phyloP scores from a whole-genome alignment of 805 yeast species.

The Spathaspora hagerdaliae region DNA sequence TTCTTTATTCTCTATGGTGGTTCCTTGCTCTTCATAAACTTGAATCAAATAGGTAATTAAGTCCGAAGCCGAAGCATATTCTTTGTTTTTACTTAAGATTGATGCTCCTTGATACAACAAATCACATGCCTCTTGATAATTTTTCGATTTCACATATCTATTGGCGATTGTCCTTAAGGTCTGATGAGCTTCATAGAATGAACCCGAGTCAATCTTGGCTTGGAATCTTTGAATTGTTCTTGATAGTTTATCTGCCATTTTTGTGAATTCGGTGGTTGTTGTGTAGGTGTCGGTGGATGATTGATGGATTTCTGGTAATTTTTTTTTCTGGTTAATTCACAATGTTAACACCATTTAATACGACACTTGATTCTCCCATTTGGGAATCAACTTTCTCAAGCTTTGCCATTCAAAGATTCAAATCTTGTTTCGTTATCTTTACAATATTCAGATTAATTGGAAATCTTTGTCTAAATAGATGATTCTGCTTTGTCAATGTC shows the following conservation, averaged over 20 bases:
- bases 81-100: constrained; percentile 62
- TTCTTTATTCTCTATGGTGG: constrained; percentile 31
- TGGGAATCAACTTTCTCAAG: background rate
- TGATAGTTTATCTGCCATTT: constrained; percentile 40
- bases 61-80: constrained; percentile 81
- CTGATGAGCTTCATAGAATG: constrained; percentile 94
- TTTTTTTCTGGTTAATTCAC: background rate
- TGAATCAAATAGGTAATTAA: constrained; percentile 68
- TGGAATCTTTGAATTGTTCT: constrained; percentile 65
- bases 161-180: constrained; percentile 87
- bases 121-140: constrained; percentile 69
- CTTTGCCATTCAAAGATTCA: background rate
- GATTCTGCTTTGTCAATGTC: background rate
- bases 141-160: constrained; percentile 67
- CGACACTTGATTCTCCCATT: background rate
- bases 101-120: constrained; percentile 68
- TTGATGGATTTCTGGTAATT: background rate
- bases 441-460: background rate
- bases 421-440: background rate
- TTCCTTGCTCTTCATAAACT: constrained; percentile 52
- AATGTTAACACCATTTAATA: too few relatives aligned
- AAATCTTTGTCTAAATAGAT: background rate
- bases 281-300: background rate
- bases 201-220: constrained; percentile 64
- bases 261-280: background rate